Percentiles rank a stretch among this genome's conserved stretches.
phyloP scores from a whole-genome alignment of 2,329 filamentous ascomycete genomes.

The Sordariomycetes sp. region DNA sequence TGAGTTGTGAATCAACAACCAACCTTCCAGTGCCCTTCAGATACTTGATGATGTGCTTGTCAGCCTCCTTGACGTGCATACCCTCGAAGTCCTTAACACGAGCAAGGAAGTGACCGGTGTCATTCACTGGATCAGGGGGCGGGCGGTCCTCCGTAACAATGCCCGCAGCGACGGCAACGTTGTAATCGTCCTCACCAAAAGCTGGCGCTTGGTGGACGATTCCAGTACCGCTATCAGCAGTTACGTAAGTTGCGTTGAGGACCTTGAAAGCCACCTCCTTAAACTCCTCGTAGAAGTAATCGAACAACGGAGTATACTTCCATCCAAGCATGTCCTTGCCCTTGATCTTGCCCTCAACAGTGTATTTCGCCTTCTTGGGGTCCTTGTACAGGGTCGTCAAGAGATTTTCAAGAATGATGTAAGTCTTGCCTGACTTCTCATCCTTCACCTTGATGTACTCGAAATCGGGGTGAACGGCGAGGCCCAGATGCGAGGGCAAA shows the following conservation, averaged over 20 bases:
- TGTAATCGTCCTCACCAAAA: conserved; percentile 95
- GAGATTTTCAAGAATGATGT: conserved; percentile 74
- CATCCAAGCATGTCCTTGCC: conserved; percentile 81
- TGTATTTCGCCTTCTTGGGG: conserved; percentile 89
- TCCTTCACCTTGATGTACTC: conserved; percentile 85
- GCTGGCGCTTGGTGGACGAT: conserved; percentile 91
- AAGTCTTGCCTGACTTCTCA: conserved; percentile 72
- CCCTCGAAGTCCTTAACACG: conserved; percentile 75
- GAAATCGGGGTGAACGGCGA: conserved; percentile 73
- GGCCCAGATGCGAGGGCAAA: conserved; percentile 67
- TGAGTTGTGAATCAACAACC: conserved; percentile 78
- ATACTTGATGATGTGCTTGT: conserved; percentile 87
- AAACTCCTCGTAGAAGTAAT: conserved; percentile 85
- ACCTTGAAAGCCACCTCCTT: conserved; percentile 77
- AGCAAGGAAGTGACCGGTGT: conserved; percentile 68
- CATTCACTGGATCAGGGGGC: conserved; percentile 88
- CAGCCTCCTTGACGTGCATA: conserved; percentile 83
- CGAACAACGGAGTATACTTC: conserved; percentile 82
- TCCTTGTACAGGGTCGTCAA: conserved; percentile 85
- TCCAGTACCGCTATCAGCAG: conserved; percentile 81
- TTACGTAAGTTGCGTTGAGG: conserved; percentile 77
- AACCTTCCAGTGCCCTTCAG: conserved; percentile 69
- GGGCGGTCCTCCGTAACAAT: conserved; percentile 67
- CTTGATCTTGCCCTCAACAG: conserved; percentile 68
- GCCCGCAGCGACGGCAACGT: conserved; percentile 65